A percentile compares a stretch with the other conserved stretches of the same genome.
These are phyloP conservation scores for Lachancea mirantina DNA, from an alignment of 805 yeast genomes.

Conservation along the genomic window DNA sequence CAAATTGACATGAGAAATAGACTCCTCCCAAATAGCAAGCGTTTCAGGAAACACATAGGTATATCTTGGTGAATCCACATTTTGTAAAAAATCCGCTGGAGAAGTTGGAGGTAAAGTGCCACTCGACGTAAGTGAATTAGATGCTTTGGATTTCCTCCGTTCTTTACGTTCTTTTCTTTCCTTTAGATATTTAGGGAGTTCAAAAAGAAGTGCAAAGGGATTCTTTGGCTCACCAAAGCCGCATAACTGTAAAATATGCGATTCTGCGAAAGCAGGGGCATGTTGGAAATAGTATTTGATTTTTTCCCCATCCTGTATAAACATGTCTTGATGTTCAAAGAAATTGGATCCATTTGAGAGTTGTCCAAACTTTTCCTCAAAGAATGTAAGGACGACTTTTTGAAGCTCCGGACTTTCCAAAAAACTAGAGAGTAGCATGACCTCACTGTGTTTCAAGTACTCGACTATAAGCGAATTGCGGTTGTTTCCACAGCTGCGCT, in stretches of 20 bases:
- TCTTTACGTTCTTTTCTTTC: conserved; percentile 70
- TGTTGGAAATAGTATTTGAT: conserved; percentile 69
- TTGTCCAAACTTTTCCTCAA: conserved; percentile 55
- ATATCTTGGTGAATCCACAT: conserved; percentile 22
- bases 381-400: conserved; percentile 56
- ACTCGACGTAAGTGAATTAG: conserved; percentile 6
- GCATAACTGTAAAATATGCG: conserved; percentile 65
- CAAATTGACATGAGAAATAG: conserved; percentile 49
- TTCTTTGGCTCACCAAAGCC: conserved; percentile 73
- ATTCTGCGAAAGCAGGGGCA: conserved; percentile 66
- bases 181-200: conserved; percentile 61
- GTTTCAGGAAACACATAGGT: conserved; percentile 20
- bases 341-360: conserved; percentile 59
- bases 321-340: conserved; percentile 42
- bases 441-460: conserved; percentile 52
- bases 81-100: conserved; percentile 16
- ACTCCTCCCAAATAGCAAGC: conserved; percentile 44
- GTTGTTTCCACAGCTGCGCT: conserved; percentile 26
- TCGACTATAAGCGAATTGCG: conserved; percentile 30
- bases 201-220: conserved; percentile 71
- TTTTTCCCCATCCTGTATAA: conserved; percentile 32
- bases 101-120: conserved; percentile 8
- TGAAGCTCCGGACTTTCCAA: conserved; percentile 46
- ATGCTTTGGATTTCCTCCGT: conserved; percentile 36
- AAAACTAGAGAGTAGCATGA: conserved; percentile 53